These are phyloP conservation scores for Ophiocordyceps camponoti-saundersi DNA, from an alignment of 2,329 filamentous ascomycete genomes.

Conservation along the genomic window DNA sequence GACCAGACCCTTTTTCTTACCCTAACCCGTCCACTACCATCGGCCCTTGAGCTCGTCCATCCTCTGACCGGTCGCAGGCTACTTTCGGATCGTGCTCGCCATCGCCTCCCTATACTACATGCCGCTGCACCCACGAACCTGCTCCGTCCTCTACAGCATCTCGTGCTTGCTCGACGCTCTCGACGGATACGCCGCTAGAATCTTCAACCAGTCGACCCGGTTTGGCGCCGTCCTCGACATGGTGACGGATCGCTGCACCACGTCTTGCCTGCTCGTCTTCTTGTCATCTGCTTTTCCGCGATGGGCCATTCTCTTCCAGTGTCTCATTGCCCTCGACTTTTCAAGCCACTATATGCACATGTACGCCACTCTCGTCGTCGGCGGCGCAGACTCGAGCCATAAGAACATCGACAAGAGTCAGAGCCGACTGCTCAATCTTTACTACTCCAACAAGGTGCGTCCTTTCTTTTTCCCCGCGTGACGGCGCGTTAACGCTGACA, in stretches of 20 bases:
- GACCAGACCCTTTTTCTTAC: too few species aligned
- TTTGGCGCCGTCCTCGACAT: conserved; percentile 97
- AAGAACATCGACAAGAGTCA: conserved; percentile 83
- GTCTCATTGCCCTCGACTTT: conserved; percentile 79
- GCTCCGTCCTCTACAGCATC: conserved; percentile 77
- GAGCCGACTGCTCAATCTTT: conserved; percentile 81
- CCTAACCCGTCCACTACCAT: neutral
- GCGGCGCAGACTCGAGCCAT: conserved; percentile 64
- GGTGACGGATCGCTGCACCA: conserved; percentile 97
- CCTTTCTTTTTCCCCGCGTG: neutral
- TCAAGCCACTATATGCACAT: conserved; percentile 99
- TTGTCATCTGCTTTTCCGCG: conserved; percentile 85
- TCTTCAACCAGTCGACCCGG: conserved; percentile 77
- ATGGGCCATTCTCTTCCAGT: conserved; percentile 89
- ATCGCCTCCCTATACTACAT: conserved; percentile 95
- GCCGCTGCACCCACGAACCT: conserved; percentile 94
- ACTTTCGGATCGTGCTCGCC: conserved; percentile 62
- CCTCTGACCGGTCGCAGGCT: conserved; percentile 35
- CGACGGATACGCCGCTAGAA: conserved; percentile 71
- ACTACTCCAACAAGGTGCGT: conserved; percentile 91
- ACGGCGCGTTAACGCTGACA: neutral
- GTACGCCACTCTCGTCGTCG: conserved; percentile 87
- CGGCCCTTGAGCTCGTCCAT: neutral
- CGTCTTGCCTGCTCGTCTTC: conserved; percentile 86
- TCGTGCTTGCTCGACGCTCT: conserved; percentile 92